Conservation (phyloP, 2,329 filamentous ascomycete genomes). For the Rutstroemia sp. region DNA sequence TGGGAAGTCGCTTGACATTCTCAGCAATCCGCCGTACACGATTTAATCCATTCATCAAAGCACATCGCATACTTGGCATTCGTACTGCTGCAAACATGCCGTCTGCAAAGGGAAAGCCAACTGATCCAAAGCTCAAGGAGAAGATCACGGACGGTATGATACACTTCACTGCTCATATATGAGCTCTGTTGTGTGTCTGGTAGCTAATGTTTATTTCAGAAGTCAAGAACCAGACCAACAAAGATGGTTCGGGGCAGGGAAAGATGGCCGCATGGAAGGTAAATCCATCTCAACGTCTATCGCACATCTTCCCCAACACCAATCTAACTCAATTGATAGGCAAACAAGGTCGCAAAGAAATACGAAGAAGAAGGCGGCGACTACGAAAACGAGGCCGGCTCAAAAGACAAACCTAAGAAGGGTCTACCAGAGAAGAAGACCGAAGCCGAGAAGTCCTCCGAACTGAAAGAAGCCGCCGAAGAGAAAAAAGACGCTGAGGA, state of each 20-base stretch:
- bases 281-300: neutral
- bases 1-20: too few species aligned
- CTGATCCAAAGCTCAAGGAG: slow-evolving; percentile 37
- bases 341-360: slow-evolving; percentile 35
- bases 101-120: slow-evolving; percentile 38
- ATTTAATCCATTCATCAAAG: too few species aligned
- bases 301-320: neutral
- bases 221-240: slow-evolving; percentile 38
- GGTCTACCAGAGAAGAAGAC: slow-evolving; percentile 33
- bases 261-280: slow-evolving; percentile 41
- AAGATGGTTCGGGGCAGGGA: slow-evolving; percentile 38
- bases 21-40: too few species aligned
- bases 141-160: slow-evolving; percentile 35
- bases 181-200: neutral
- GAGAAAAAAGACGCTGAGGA: slow-evolving; percentile 14
- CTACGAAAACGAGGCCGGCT: slow-evolving; percentile 35
- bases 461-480: slow-evolving; percentile 1
- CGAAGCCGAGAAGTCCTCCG: slow-evolving; percentile 14
- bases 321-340: slow-evolving; percentile 22
- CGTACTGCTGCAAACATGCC: slow-evolving; percentile 28
- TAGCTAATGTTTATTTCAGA: slow-evolving; percentile 19
- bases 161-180: neutral
- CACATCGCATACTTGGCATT: neutral
- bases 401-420: slow-evolving; percentile 38
- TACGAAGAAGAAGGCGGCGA: slow-evolving; percentile 33